phyloP scores from a whole-genome alignment of 345 rosid species.

The Ricinus communis region DNA sequence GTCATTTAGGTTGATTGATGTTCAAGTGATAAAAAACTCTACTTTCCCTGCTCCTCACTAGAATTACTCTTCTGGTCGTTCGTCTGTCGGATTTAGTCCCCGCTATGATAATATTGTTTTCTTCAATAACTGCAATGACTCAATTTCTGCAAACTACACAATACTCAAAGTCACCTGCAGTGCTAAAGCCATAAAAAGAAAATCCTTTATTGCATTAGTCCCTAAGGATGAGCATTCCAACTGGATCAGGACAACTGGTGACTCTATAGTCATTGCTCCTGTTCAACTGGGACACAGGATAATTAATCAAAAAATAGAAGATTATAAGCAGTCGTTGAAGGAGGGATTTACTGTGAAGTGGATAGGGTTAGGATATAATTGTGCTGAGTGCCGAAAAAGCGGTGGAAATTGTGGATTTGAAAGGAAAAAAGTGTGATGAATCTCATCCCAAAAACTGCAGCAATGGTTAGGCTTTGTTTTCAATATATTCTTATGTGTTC shows the following conservation, averaged over 20 bases:
- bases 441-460: constrained; percentile 18
- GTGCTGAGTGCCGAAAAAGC: constrained; percentile 24
- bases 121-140: constrained; percentile 23
- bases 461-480: constrained; percentile 20
- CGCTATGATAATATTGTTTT: constrained; percentile 28
- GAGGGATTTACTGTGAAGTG: constrained; percentile 31
- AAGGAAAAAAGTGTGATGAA: constrained; percentile 13
- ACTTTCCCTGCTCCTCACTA: constrained; percentile 22
- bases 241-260: constrained; percentile 12
- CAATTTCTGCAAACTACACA: constrained; percentile 14
- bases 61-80: constrained; percentile 31
- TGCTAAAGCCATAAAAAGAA: background rate
- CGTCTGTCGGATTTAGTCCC: constrained; percentile 26
- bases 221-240: constrained; percentile 16
- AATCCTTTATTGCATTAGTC: constrained; percentile 24
- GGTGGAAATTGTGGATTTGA: constrained; percentile 33
- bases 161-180: constrained; percentile 6
- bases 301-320: background rate
- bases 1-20: constrained; percentile 25
- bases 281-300: constrained; percentile 13
- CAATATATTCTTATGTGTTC: background rate
- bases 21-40: constrained; percentile 7
- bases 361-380: constrained; percentile 20
- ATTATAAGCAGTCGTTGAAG: constrained; percentile 15
- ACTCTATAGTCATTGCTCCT: constrained; percentile 18